Evolutionary conservation across 805 yeast species (phyloP), one percentile per base, ranked within the genome.

Genomic region (Lipomyces yamadae): DNA sequence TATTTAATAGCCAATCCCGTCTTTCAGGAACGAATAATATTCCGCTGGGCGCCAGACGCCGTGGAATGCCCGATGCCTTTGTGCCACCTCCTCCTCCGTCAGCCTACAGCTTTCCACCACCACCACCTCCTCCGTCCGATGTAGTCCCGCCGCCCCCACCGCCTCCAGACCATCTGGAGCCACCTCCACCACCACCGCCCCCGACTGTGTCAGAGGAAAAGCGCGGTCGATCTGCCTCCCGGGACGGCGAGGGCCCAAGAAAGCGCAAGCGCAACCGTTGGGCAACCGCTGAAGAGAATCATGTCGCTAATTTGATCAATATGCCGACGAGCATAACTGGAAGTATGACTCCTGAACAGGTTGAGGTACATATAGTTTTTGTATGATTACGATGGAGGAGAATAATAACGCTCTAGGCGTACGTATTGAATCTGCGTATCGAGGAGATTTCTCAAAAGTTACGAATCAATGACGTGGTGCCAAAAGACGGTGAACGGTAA

Each of bases 401-500:
- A 52, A 59, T 32, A 15, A 2, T 48, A n/a, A 48, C 30, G 37
- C 24, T 33, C 6, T 42, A 66, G 86, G 92, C 82, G 86, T 87
- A 75, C 60, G 81, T 80, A 11, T 82, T 86, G 37, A 81, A 85
- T 70, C 85, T 87, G 69, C 81, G 98, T 61, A 87, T 94, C 50
- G 91, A 90, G 67, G 98, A 94, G 75, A 87, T 94, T 64, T 84
- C 92, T 0, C 82, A 83, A 42, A 80, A 85, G 65, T 77, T 94
- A 53, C 77, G 83, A 15, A 77, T 83, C n/a, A 79, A 84, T 62
- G 84, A 83, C 48, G 78, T 84, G 15, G 80, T 84, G 10, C 75
- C 78, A 0, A 88, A 88, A 0, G 62, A 81, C 79, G 70, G 73
- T 73, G 67, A 78, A 86, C 67, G 82, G 84, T 67, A 24, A 56